Evolutionary conservation across 148 eudicot species (phyloP).

Genomic region (Mesembryanthemum crystallinum): DNA sequence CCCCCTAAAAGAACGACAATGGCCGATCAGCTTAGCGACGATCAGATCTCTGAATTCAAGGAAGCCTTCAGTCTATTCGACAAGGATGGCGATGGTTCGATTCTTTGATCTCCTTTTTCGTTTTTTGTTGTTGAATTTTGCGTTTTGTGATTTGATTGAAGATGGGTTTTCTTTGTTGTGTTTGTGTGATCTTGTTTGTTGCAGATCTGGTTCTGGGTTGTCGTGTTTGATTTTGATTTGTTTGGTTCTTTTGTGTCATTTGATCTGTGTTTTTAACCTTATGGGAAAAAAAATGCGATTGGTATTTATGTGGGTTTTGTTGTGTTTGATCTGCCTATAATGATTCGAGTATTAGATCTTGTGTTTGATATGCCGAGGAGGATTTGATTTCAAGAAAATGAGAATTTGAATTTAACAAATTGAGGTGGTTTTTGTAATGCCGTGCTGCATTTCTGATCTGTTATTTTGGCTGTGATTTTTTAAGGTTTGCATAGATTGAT

Average conservation of each 20-base stretch:
- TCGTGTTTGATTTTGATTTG: neutral
- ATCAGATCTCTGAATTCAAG: constrained; percentile 52
- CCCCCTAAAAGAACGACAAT: constrained; percentile 7
- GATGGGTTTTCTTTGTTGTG: constrained; percentile 4
- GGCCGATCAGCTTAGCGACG: constrained; percentile 49
- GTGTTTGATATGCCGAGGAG: neutral
- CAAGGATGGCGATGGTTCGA: constrained; percentile 52
- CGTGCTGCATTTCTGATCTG: neutral
- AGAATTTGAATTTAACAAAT: too few relatives aligned
- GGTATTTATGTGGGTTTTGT: neutral
- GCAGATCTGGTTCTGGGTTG: constrained; percentile 12
- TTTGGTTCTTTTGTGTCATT: neutral
- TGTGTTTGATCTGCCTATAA: neutral
- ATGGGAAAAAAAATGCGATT: too few relatives aligned
- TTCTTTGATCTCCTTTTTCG: neutral
- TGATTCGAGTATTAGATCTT: neutral
- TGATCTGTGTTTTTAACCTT: neutral
- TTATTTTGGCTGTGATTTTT: neutral
- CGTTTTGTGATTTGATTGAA: neutral
- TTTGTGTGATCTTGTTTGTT: constrained; percentile 1
- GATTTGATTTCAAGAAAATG: neutral
- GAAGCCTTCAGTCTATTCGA: constrained; percentile 51
- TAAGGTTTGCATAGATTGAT: neutral
- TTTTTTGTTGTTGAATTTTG: neutral
- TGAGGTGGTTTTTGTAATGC: too few relatives aligned